phyloP scores from a whole-genome alignment of 768 basidiomycete genomes.

The Mycena sanguinolenta region DNA sequence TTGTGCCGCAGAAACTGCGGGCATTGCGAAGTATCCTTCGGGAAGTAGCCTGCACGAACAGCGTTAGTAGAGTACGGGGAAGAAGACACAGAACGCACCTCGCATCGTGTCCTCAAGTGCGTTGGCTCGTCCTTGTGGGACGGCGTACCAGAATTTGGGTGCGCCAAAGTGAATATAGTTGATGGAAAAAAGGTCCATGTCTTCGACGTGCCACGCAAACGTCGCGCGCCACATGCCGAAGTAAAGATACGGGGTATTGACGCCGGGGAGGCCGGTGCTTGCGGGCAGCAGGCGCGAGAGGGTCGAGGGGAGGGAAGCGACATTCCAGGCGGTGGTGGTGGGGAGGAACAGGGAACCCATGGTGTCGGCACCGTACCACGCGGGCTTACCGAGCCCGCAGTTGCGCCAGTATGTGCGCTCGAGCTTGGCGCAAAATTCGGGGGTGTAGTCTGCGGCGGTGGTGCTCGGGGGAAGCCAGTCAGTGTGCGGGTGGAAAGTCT shows the following conservation, averaged over 20 bases:
- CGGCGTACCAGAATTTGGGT: conserved; percentile 96
- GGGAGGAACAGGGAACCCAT: conserved; percentile 82
- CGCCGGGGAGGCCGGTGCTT: conserved; percentile 85
- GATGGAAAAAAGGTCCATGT: conserved; percentile 99
- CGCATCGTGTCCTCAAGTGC: conserved; percentile 93
- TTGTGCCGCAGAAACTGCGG: conserved; percentile 97
- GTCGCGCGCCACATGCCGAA: conserved; percentile 99
- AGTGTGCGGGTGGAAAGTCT: conserved; percentile 76
- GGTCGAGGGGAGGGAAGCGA: conserved; percentile 90
- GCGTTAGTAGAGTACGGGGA: conserved; percentile 4
- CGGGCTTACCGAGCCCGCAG: conserved; percentile 87
- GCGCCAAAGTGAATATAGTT: conserved; percentile 99
- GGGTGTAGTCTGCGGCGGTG: conserved; percentile 81
- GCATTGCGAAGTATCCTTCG: conserved; percentile 86
- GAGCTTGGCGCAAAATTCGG: conserved; percentile 88
- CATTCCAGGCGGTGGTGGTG: conserved; percentile 92
- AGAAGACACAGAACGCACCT: conserved; percentile 60
- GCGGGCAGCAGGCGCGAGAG: conserved; percentile 84
- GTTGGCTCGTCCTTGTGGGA: conserved; percentile 87
- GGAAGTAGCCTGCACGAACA: conserved; percentile 80
- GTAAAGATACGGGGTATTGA: conserved; percentile 97
- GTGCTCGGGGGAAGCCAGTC: conserved; percentile 89
- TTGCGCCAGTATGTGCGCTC: conserved; percentile 95
- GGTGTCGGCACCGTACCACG: conserved; percentile 98
- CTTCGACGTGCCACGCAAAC: conserved; percentile 99